phyloP scores from a whole-genome alignment of 805 yeast genomes.

The Starmerella stellata region DNA sequence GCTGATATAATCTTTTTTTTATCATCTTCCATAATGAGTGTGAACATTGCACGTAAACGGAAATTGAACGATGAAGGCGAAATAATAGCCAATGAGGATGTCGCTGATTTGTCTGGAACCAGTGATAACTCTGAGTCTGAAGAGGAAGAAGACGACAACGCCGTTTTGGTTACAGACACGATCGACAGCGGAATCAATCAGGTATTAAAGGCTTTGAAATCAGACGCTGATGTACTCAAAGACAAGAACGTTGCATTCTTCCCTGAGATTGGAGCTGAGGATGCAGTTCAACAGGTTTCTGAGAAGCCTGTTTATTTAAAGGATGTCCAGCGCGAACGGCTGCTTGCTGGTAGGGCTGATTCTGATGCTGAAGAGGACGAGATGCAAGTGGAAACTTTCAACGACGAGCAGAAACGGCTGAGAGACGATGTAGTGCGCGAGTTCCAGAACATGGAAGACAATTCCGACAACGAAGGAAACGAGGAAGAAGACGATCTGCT shows the following conservation, averaged over 20 bases:
- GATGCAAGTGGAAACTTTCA: constrained; percentile 38
- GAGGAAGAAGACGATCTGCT: constrained; percentile 33
- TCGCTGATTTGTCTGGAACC: neutral
- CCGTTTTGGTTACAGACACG: constrained; percentile 70
- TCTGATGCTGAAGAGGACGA: constrained; percentile 32
- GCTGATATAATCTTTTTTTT: neutral
- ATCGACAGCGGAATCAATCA: constrained; percentile 63
- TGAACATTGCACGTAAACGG: neutral
- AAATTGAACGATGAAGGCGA: no score
- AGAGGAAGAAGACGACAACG: constrained; percentile 86
- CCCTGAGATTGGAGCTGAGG: constrained; percentile 31
- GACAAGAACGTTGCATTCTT: constrained; percentile 60
- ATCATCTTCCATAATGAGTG: neutral
- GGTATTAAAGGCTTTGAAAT: constrained; percentile 54
- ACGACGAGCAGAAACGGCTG: constrained; percentile 57
- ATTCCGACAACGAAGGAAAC: no score
- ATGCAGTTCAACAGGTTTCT: constrained; percentile 8
- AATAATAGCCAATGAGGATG: no score
- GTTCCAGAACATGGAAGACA: constrained; percentile 41
- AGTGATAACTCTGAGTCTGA: neutral
- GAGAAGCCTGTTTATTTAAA: constrained; percentile 71
- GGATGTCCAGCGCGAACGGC: constrained; percentile 76
- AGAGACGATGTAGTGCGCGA: constrained; percentile 55
- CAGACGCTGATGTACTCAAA: constrained; percentile 41
- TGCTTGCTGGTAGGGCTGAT: constrained; percentile 44